These are phyloP conservation scores for Ensete ventricosum DNA, from an alignment of 176 grass and related monocot genomes.

Conservation along the genomic window DNA sequence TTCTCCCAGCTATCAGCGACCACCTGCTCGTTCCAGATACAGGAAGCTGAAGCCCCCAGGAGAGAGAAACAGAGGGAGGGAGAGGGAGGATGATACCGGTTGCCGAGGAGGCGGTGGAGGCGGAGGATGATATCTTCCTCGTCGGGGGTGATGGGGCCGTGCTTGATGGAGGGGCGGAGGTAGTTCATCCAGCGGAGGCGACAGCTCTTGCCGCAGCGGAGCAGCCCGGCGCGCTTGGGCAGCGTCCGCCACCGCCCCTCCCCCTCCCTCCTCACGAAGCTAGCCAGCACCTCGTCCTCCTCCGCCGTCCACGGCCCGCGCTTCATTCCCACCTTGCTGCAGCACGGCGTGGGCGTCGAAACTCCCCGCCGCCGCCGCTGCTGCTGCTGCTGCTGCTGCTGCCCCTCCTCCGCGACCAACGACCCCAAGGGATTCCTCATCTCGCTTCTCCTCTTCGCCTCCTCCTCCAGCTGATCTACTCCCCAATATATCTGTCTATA, in stretches of 20 bases:
- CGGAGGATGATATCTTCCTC: constrained; percentile 92
- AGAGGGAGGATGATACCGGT: constrained; percentile 7
- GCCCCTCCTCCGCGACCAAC: no score
- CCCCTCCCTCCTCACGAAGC: constrained; percentile 50
- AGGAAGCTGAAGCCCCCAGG: not conserved
- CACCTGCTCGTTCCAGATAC: not conserved
- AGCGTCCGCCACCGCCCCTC: constrained; percentile 70
- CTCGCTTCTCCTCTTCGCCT: not conserved
- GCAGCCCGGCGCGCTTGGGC: constrained; percentile 60
- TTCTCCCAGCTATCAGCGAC: constrained; percentile 6
- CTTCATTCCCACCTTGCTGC: constrained; percentile 36
- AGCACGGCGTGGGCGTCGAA: not conserved
- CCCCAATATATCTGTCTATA: no score
- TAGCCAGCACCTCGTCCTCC: constrained; percentile 66
- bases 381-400: no score
- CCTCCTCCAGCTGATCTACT: no score
- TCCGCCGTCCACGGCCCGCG: constrained; percentile 72
- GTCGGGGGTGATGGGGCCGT: constrained; percentile 55
- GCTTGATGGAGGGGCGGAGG: constrained; percentile 66
- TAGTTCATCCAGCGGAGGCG: constrained; percentile 89
- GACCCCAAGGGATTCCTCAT: not conserved
- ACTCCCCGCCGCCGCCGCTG: not conserved
- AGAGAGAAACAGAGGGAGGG: not conserved
- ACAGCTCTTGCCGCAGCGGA: constrained; percentile 65
- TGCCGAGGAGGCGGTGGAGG: constrained; percentile 87